Evolutionary conservation across 495 filamentous ascomycete genomes (phyloP), one percentile per base, ranked within the genome.

Genomic region (Penicillium pulvis): DNA sequence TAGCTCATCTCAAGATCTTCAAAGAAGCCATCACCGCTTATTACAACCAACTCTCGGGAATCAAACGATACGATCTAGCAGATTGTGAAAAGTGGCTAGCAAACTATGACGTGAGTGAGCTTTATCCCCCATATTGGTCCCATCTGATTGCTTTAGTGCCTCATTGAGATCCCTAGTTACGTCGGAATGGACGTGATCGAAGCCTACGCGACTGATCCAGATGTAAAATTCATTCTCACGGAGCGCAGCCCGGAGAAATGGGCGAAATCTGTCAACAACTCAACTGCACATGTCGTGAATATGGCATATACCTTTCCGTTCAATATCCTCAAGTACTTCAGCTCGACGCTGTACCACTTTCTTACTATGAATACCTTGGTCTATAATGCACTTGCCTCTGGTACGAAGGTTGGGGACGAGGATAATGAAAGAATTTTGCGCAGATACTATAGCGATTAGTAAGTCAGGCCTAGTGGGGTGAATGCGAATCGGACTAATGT

Each of bases 151-250:
- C 4, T n/a, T 31, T 12, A 70, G 67, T 67, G 64, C 16, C 46
- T 70, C 1, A 39, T 70, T 23, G 67, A 70, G 42, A 57, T 70
- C 20, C 59, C 62, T 0, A 60, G 59, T 26, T 65, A 61, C 14
- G 42, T 65, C 11, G 64, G 64, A 6, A 33, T 31, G 14, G 48
- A 62, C 10, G 6, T 63, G 1, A 26, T 71, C 2, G 45, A 63
- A 14, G 54, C 53, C 1, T 68, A 71, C 33, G 54, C 49, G 0
- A 4, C 59, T 2, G 68, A 71, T 24, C 68, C 68, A 0, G 48
- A 68, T 12, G 65, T 71, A 9, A 71, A 71, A n/a, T 71, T 71
- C 46, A 68, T 71, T 24, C 53, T 71, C 16, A 68, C 68, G 1
- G 68, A 71, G 24, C 59, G 68, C 28, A 8, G 35, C 3, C 65